Base-by-base conservation (phyloP, 176 grass and related monocot species). In the Poa annua region DNA sequence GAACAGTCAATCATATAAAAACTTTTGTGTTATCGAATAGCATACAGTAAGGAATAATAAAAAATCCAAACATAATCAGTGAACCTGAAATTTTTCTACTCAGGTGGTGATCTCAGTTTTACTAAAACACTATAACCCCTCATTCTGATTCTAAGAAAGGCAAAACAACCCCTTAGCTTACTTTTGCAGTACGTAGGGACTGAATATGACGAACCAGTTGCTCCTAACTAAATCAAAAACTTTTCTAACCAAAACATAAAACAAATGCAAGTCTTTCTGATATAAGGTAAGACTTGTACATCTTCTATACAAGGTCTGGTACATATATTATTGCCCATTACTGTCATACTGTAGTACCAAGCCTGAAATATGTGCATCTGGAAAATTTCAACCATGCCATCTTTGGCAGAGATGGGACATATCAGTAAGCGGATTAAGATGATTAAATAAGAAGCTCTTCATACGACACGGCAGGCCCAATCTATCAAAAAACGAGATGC, bases 381-480 rank as follows among this genome's bases (percentile, higher is more conserved):
- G 22, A 63, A 63, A 6, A 64, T 15, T 13, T 1, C 61, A 32
- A 64, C 61, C 26, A 64, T 64, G 61, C 26, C 61, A 64, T 64
- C 5, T 64, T 64, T 64, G 61, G 15, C 11, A 3, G 61, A 32
- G 61, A 64, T 64, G 12, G 61, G 4, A 64, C 5, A 15, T 32
- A 64, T 64, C 25, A 64, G 60, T 29, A 63, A 25, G 60, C 60
- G 15, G 60, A 63, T 63, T 63, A 60, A 60, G 21, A 63, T 32
- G 24, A 63, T 63, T 25, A 14, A 62, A 15, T 47, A 25, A 32
- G 24, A 25, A 62, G 56, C 56, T 59, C 10, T 60, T 25, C 21
- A 24, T 25, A 22, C 3, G 55, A 59, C 56, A 60, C 3, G 22
- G 52, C 17, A 8, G 3, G 44, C 11, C 0, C 44, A 47, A 20